phyloP scores from a whole-genome alignment of 352 stramenopile species.

The Globisporangium yorkense region DNA sequence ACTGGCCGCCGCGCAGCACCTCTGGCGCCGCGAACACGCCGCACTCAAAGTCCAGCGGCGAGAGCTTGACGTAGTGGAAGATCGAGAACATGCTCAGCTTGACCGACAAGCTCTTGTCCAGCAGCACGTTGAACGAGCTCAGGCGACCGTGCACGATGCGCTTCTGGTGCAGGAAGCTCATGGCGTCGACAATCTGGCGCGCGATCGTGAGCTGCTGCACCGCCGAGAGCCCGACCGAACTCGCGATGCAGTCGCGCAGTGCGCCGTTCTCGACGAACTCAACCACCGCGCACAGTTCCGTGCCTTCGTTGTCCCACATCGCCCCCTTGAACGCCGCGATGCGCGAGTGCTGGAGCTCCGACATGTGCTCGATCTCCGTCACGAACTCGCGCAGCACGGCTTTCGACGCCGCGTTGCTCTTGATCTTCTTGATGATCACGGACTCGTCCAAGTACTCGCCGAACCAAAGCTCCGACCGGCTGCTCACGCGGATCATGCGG shows the following conservation, averaged over 20 bases:
- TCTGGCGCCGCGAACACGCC: conserved; percentile 66
- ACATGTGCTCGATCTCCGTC: conserved; percentile 78
- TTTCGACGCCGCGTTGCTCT: conserved; percentile 61
- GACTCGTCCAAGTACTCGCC: conserved; percentile 58
- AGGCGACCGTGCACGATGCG: conserved; percentile 72
- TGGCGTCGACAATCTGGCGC: conserved; percentile 59
- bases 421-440: conserved; percentile 81
- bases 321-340: conserved; percentile 68
- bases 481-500: conserved; percentile 70
- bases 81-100: conserved; percentile 77
- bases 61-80: conserved; percentile 75
- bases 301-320: conserved; percentile 67
- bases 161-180: conserved; percentile 60
- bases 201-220: conserved; percentile 66
- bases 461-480: conserved; percentile 67
- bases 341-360: conserved; percentile 52
- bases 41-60: conserved; percentile 58
- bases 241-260: conserved; percentile 53
- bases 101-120: conserved; percentile 56
- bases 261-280: conserved; percentile 60
- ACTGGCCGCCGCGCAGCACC: conserved; percentile 60
- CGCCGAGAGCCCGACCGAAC: conserved; percentile 32
- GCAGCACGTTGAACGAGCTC: conserved; percentile 71
- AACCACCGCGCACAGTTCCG: conserved; percentile 68
- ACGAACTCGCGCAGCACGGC: conserved; percentile 65